A percentile compares a stretch with the other conserved stretches of the same genome.
phyloP scores from a whole-genome alignment of 768 basidiomycete genomes.

The Macrolepiota fuliginosa region DNA sequence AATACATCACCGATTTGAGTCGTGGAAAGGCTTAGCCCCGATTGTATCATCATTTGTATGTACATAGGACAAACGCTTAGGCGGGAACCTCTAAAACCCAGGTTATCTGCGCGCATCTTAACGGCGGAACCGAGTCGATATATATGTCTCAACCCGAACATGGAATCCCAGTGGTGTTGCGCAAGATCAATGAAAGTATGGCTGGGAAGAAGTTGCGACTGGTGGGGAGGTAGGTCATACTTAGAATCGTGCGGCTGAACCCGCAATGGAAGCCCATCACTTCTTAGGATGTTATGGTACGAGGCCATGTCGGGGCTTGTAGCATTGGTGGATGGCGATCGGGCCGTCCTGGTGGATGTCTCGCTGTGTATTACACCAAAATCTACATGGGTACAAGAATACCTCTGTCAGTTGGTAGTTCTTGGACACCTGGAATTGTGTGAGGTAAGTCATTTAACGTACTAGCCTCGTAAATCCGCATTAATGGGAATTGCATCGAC shows the following conservation, averaged over 20 bases:
- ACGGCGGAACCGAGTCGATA: constrained; percentile 3
- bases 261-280: constrained; percentile 6
- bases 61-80: too few relatives aligned
- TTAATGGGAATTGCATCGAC: not conserved
- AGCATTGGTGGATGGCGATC: constrained; percentile 46
- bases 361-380: constrained; percentile 45
- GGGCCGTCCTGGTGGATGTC: constrained; percentile 57
- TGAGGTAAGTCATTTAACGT: constrained; percentile 32
- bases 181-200: constrained; percentile 34
- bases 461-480: not conserved
- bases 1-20: not conserved
- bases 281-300: constrained; percentile 53
- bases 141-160: constrained; percentile 48
- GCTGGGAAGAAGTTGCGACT: constrained; percentile 55
- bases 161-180: constrained; percentile 43
- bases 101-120: not conserved
- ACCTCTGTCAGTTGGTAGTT: constrained; percentile 47
- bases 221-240: constrained; percentile 49
- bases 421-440: constrained; percentile 57
- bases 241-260: not conserved
- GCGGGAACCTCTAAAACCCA: not conserved
- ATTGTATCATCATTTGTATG: too few relatives aligned
- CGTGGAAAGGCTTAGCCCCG: not conserved
- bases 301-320: constrained; percentile 46
- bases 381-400: constrained; percentile 52